Percentiles rank a stretch among this genome's conserved stretches.
Evolutionary conservation across 768 basidiomycete genomes (phyloP).

Genomic region (Chiua virens): DNA sequence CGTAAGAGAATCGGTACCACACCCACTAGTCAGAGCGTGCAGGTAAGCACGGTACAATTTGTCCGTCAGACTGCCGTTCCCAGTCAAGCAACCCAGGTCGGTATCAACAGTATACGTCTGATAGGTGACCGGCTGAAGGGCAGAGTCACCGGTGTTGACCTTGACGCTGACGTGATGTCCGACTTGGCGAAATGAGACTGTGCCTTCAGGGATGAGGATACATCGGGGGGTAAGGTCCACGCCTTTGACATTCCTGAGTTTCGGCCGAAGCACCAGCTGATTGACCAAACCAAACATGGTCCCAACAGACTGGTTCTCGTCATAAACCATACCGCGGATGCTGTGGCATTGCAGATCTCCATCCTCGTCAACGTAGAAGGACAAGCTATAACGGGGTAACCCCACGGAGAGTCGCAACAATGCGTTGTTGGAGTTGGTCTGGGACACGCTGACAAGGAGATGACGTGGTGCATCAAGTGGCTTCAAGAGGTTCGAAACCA

Average conservation of each 20-base stretch:
- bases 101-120: slow-evolving; percentile 32
- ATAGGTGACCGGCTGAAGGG: slow-evolving; percentile 13
- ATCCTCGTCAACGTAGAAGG: slow-evolving; percentile 36
- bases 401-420: slow-evolving; percentile 23
- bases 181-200: slow-evolving; percentile 29
- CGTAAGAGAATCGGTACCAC: slow-evolving; percentile 44
- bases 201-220: slow-evolving; percentile 41
- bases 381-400: slow-evolving; percentile 41
- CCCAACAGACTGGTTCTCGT: slow-evolving; percentile 39
- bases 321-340: slow-evolving; percentile 41
- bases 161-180: slow-evolving; percentile 11
- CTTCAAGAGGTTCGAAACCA: slow-evolving; percentile 21
- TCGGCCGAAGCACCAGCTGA: slow-evolving; percentile 40
- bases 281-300: slow-evolving; percentile 44
- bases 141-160: neutral
- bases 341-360: slow-evolving; percentile 40
- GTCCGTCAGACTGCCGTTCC: slow-evolving; percentile 26
- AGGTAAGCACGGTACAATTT: slow-evolving; percentile 41
- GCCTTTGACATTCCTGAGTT: neutral
- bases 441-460: slow-evolving; percentile 18
- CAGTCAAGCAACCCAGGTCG: slow-evolving; percentile 29
- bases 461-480: slow-evolving; percentile 21
- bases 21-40: slow-evolving; percentile 46
- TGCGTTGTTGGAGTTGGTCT: neutral
- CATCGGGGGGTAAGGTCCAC: neutral